A percentile compares a stretch with the other conserved stretches of the same genome.
Evolutionary conservation across 148 eudicot genomes (phyloP).

Genomic region (Chenopodium album): DNA sequence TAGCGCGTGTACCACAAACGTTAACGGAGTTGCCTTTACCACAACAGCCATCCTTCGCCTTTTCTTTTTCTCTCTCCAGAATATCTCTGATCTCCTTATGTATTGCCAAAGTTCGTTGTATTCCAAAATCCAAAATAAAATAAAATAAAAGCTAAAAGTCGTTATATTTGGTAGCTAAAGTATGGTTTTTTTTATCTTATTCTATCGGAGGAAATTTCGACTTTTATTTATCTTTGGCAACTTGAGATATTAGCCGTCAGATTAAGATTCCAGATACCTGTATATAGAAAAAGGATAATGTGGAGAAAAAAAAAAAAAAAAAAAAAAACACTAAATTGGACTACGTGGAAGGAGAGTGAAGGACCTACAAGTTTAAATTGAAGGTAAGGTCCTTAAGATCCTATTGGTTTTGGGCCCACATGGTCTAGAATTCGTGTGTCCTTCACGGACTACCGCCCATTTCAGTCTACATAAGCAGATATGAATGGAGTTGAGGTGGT

Average conservation of each 20-base stretch:
- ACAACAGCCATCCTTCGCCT: constrained; percentile 36
- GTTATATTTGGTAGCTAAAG: background rate
- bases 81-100: background rate
- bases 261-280: background rate
- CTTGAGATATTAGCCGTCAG: background rate
- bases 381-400: background rate
- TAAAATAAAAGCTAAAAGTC: background rate
- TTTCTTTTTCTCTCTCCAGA: constrained; percentile 14
- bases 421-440: constrained; percentile 14
- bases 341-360: too few species aligned
- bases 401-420: background rate
- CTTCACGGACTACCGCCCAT: background rate
- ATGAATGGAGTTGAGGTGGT: background rate
- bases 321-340: background rate
- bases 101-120: background rate
- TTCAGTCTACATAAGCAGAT: background rate
- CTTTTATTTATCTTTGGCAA: background rate
- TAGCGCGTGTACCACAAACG: constrained; percentile 56
- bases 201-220: background rate
- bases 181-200: background rate
- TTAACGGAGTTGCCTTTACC: constrained; percentile 46
- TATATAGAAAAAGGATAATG: background rate
- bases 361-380: background rate
- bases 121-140: background rate
- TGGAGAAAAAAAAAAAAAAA: background rate